Evolutionary conservation across 2,329 filamentous ascomycete genomes (phyloP), one percentile per base, ranked within the genome.

Genomic region (Aureobasidium sp.): DNA sequence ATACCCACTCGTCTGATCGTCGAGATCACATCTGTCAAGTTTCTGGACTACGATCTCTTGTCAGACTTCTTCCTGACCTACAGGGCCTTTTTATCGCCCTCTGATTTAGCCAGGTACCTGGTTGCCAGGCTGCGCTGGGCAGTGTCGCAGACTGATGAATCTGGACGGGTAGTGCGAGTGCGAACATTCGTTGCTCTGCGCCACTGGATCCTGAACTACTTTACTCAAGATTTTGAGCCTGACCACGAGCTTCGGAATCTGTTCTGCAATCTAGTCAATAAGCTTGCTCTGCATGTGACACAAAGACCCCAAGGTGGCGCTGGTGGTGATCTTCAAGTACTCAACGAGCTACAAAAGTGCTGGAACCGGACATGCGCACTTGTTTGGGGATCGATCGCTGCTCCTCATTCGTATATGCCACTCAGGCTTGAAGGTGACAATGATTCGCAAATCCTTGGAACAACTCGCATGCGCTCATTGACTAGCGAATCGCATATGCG

Each of bases 131-230:
- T 99, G 58, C 82, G 87, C 67, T 99, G 94, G 94, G 91, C 94
- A 0, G 81, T 97, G 53, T 84, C 84, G 52, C 84, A 90, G 61
- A 79, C 83, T 51, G 90, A 96, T 71, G 91, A 97, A 72, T 86
- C 87, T 62, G 94, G 94, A 42, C 89, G 91, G 71, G 90, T 99
- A 58, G 94, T 97, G n/a, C 86, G 93, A 55, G 95, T 99, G 17
- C 85, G 94, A 45, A 95, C 92, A 0, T 99, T 97, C 77, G 94
- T 97, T 29, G 94, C 94, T 8, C 81, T 97, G 48, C 86, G 94
- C 62, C 94, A 99, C 74, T 99, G 94, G 94, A 92, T 97, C 62
- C 77, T 99, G 65, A 99, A 99, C 73, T 99, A 99, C 74, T 99
- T 97, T 68, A 82, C 90, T 61, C 94, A 99, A 71, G 94, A 99